phyloP scores from a whole-genome alignment of 441 rosid species.

The Viola pubescens region DNA sequence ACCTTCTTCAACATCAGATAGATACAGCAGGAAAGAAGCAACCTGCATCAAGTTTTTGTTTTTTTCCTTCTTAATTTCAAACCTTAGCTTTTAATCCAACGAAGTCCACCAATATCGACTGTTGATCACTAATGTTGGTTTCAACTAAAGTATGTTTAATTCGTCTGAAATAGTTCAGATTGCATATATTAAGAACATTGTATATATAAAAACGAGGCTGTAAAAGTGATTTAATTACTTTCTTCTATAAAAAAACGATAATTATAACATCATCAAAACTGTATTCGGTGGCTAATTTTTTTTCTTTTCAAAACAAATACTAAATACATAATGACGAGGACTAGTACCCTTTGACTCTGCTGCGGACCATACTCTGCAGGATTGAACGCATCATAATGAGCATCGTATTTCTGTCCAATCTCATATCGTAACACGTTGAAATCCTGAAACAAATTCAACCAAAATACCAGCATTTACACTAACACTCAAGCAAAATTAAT shows the following conservation, averaged over 20 bases:
- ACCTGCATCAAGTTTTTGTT: no score
- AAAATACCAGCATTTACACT: background rate
- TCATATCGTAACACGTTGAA: slow-evolving; percentile 63
- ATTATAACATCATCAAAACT: no score
- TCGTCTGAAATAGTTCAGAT: background rate
- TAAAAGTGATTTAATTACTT: no score
- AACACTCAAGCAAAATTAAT: no score
- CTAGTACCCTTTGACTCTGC: slow-evolving; percentile 45
- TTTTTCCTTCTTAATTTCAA: no score
- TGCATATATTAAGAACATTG: no score
- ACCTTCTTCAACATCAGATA: slow-evolving; percentile 58
- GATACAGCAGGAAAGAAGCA: slow-evolving; percentile 54
- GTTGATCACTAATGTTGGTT: background rate
- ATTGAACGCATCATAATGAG: slow-evolving; percentile 53
- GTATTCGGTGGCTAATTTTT: no score
- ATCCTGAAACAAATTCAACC: slow-evolving; percentile 41
- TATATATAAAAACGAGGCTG: no score
- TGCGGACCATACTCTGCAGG: slow-evolving; percentile 48
- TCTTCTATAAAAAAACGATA: no score
- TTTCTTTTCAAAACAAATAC: no score
- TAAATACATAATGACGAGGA: no score
- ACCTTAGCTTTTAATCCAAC: no score
- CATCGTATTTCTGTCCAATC: slow-evolving; percentile 47
- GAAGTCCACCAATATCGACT: background rate
- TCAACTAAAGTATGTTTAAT: background rate